Evolutionary conservation across 495 filamentous ascomycete species (phyloP), one percentile per base, ranked within the genome.

Genomic region (Achaetomiella virescens): DNA sequence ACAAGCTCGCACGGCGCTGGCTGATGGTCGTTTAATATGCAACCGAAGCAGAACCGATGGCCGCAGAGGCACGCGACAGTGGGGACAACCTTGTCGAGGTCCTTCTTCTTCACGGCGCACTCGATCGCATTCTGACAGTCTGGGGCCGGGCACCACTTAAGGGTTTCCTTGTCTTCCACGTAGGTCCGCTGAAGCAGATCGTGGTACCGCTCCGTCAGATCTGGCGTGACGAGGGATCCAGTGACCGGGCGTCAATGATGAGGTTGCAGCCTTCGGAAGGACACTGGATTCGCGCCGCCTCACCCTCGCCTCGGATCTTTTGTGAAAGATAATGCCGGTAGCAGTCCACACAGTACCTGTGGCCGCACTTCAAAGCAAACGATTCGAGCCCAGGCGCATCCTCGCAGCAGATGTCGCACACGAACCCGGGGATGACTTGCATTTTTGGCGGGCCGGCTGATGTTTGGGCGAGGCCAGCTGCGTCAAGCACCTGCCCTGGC

Each of bases 81-180:
- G 1, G 93, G 93, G 0, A 98, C 92, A 20, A 96, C 82, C 48
- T 81, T 84, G 55, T 81, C 77, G 6, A 97, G 78, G 44, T 96
- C 91, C 55, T 86, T 88, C 65, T 86, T 81, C 69, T 93, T 96
- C 27, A 97, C 81, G 0, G 73, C 76, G 62, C 93, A 98, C 58
- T 98, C 89, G 17, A 97, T 74, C 12, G 91, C 92, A 62, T 93
- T 96, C 57, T 85, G 80, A 73, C 93, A 98, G 63, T 97, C 90
- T 33, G 93, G 93, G 3, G 95, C 92, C 6, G 93, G 93, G 67
- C 93, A 98, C 93, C 93, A 98, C 65, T 92, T 91, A 20, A 97
- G 80, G 42, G 85, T 87, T 31, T 95, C 92, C 64, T 87, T 95
- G 66, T 98, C 93, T 66, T 98, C 92, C 50, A 98, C 93, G 63